Base-by-base conservation (phyloP, 139 green algal species). In the Chlamydomonas eustigma region DNA sequence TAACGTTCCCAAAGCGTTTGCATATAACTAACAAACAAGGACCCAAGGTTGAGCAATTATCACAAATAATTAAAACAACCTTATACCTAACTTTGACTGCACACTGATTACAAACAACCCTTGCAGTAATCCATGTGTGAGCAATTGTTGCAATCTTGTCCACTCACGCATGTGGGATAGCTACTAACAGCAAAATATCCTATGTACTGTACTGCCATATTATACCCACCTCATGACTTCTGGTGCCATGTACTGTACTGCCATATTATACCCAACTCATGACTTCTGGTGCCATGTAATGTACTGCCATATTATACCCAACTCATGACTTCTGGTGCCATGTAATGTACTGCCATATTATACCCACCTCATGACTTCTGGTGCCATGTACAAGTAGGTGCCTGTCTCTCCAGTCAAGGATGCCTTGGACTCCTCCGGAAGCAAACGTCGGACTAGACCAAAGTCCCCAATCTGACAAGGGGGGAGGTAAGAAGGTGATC, bases 181-280 rank as follows among this genome's bases (percentile, higher is more conserved):
- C n/a, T n/a, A n/a, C n/a, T n/a, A n/a, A n/a, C n/a, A n/a, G n/a
- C n/a, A n/a, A n/a, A n/a, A n/a, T n/a, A n/a, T n/a, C n/a, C n/a
- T n/a, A n/a, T n/a, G n/a, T n/a, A n/a, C n/a, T n/a, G n/a, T n/a
- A n/a, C n/a, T n/a, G n/a, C n/a, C n/a, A n/a, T n/a, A n/a, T 58
- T 58, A 22, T 28, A 58, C 44, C 12, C 73, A 85, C 80, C 81
- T 50, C 71, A 96, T 87, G 64, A 94, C 88, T 78, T 97, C 92
- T 1, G 92, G 92, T 1, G 84, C 83, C 92, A 97, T 97, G 84
- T 96, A 96, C 63, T n/a, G n/a, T n/a, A n/a, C n/a, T n/a, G n/a
- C n/a, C n/a, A n/a, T n/a, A n/a, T 58, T 58, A 22, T 28, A 58
- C 44, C 12, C 73, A 85, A 78, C 81, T 50, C 71, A 96, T 87